Base-by-base conservation (phyloP, 78 protist species). In the Polysphondylium violaceum region DNA sequence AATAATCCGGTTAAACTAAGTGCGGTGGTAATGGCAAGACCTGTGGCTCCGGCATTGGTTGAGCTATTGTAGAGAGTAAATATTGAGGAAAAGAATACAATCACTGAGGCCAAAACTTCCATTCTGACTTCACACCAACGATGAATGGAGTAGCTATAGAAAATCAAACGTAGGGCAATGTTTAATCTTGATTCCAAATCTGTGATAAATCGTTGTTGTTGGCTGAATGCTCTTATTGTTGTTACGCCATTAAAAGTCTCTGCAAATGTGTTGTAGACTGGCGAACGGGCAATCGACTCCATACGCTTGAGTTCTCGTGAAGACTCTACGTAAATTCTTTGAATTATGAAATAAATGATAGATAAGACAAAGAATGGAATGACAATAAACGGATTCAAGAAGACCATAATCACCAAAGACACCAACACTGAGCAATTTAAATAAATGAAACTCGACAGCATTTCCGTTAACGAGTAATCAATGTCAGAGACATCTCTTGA, bases 171-270 rank as follows among this genome's bases (percentile, higher is more conserved):
- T 35, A 35, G 33, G 65, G 74, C 51, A 14, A 81, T 51, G 76
- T 89, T 58, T 25, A 83, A 74, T 19, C 33, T 56, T 31, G 23
- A 36, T 23, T 36, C 41, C 38, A 72, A 25, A 12, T 31, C 31
- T 23, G 36, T 6, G 21, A 71, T 41, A 65, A 95, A 74, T 56
- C 86, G 12, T 23, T 44, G 36, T 50, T 63, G 74, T 31, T 33
- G 61, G 38, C 61, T 60, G 56, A 85, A 96, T 9, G 98, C 86
- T 27, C 99, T 86, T 40, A 98, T 95, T 38, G 98, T 94, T 19
- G 93, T 23, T 68, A 96, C 67, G 27, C 99, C 99, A 59, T 55
- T 58, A 44, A 96, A 89, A 8, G 96, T 56, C 35, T 95, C 97
- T 0, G 87, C 31, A 73, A 98, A 94, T 33, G 35, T 35, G 27